These are phyloP conservation scores for Plantago lanceolata DNA, from an alignment of 305 asterid genomes.

Conservation along the genomic window DNA sequence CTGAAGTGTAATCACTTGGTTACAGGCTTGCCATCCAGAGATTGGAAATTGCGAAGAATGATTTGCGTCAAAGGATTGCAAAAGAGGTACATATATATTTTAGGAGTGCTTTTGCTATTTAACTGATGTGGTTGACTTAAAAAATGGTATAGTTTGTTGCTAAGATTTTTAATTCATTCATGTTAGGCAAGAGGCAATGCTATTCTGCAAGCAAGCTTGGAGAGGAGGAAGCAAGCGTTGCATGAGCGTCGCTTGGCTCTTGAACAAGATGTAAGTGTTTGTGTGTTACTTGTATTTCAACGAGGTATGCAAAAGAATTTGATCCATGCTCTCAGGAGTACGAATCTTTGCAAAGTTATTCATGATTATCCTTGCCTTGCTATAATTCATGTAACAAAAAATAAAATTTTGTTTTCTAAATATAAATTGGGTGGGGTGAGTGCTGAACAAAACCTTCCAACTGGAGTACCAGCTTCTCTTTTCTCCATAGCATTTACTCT, in stretches of 20 bases:
- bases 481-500: too few relatives aligned
- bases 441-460: too few relatives aligned
- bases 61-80: constrained; percentile 87
- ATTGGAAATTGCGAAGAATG: constrained; percentile 85
- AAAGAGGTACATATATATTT: constrained; percentile 62
- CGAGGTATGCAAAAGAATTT: constrained; percentile 6
- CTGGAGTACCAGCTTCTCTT: too few relatives aligned
- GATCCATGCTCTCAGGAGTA: neutral
- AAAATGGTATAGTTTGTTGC: constrained; percentile 23
- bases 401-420: too few relatives aligned
- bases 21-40: constrained; percentile 95
- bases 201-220: constrained; percentile 97
- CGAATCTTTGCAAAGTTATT: neutral
- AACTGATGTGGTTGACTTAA: neutral
- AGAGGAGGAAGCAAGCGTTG: constrained; percentile 98
- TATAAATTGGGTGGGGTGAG: too few relatives aligned
- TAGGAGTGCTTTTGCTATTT: constrained; percentile 14
- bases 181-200: constrained; percentile 95
- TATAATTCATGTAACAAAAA: too few relatives aligned
- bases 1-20: constrained; percentile 26
- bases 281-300: constrained; percentile 21
- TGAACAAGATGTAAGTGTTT: constrained; percentile 83
- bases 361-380: too few relatives aligned
- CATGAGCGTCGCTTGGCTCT: constrained; percentile 97
- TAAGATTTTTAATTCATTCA: constrained; percentile 19